Base-by-base conservation (phyloP, 805 yeast genomes). In the Yamadazyma akitaensis region DNA sequence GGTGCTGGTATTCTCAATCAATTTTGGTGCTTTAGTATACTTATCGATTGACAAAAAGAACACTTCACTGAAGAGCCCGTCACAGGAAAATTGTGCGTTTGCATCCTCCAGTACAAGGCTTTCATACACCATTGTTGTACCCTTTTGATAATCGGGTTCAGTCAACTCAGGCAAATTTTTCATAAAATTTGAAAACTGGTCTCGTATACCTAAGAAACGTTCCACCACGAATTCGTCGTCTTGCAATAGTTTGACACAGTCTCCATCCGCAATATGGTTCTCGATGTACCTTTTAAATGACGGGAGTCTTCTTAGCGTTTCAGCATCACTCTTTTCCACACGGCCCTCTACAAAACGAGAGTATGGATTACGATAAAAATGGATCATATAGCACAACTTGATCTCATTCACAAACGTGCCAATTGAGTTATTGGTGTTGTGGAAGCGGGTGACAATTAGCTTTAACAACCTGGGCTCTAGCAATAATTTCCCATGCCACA, bases 341-440 rank as follows among this genome's bases (percentile, higher is more conserved):
- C 5, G 42, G 34, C 58, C 53, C 7, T 55, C 48, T 2, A 57
- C 42, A 45, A 68, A 47, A 1, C 57, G 49, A 11, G 70, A 54
- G 16, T 64, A 58, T 11, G 70, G 69, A 60, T 63, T 66, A 55
- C 61, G 73, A 52, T 69, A 71, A 51, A 66, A 72, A 48, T 68
- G 65, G 18, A 67, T 67, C 73, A 70, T 67, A 50, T 67, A 64
- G 37, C 65, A 51, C 35, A 72, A 48, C 44, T 67, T 68, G 36
- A 72, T 57, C 48, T 68, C 71, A 3, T 71, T 58, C 13, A 70
- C 60, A 40, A 72, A 57, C 30, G 63, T 55, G 49, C 72, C 76
- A 40, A 72, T 68, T 11, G 76, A 71, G 48, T 69, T 70, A 52
- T 69, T 70, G 31, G 72, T 58, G 49, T 64, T 61, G 40, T 64